Conservation (phyloP, 2,329 filamentous ascomycete genomes). For the Trichoderma oligosporum region DNA sequence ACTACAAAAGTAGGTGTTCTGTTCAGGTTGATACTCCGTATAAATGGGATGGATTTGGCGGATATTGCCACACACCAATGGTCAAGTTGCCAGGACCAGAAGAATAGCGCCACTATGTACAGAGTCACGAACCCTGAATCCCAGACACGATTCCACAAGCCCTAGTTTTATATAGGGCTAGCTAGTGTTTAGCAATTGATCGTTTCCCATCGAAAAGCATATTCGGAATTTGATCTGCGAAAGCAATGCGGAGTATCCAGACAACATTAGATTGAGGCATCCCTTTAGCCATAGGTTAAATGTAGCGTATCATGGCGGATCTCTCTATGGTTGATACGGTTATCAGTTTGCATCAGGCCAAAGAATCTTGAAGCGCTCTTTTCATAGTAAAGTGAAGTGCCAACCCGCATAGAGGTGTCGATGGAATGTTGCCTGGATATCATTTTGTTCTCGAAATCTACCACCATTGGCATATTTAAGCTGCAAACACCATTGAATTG, state of each 20-base stretch:
- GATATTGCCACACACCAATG: not conserved
- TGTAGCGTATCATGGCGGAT: no score
- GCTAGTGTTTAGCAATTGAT: slow-evolving; percentile 6
- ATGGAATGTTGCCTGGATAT: slow-evolving; percentile 6
- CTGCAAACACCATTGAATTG: not conserved
- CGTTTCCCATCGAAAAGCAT: not conserved
- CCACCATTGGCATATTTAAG: not conserved
- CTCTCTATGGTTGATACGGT: no score
- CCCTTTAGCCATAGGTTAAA: not conserved
- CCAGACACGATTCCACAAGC: not conserved
- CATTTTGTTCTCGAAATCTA: not conserved
- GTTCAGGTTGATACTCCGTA: not conserved
- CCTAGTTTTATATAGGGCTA: slow-evolving; percentile 14
- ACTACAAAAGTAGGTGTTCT: no score
- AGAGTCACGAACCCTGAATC: slow-evolving; percentile 16
- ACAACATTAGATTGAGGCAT: not conserved
- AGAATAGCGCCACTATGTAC: slow-evolving; percentile 1
- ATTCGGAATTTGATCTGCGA: slow-evolving; percentile 10
- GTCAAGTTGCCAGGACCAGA: not conserved
- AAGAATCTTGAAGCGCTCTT: not conserved
- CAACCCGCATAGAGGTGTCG: not conserved
- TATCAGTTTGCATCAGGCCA: no score
- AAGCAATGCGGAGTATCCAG: not conserved
- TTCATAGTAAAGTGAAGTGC: not conserved
- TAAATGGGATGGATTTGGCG: not conserved